Evolutionary conservation across 202 grass and related monocot species (phyloP).

Genomic region (Schoenoplectus tabernaemontani): DNA sequence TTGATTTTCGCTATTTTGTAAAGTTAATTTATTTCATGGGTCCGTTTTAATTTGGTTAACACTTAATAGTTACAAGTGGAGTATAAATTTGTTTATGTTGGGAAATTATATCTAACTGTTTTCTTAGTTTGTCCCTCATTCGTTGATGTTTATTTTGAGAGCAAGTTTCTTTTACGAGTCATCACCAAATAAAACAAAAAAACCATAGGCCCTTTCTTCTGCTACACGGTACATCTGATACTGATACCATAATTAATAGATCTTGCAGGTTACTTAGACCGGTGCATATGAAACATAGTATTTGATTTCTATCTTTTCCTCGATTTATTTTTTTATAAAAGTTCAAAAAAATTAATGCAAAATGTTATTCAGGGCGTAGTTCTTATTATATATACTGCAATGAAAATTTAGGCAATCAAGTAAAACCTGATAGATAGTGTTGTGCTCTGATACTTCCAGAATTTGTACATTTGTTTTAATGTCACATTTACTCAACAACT

Average conservation of each 20-base stretch:
- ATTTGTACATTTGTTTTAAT: not conserved
- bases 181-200: no score
- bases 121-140: not conserved
- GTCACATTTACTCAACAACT: not conserved
- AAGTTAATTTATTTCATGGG: not conserved
- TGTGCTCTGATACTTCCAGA: not conserved
- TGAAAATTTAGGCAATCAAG: not conserved
- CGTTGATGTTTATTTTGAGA: not conserved
- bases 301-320: not conserved
- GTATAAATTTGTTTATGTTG: not conserved
- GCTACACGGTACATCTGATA: not conserved
- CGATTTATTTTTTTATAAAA: not conserved
- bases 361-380: no score
- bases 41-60: not conserved
- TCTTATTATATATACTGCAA: no score
- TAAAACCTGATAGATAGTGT: not conserved
- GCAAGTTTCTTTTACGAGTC: not conserved
- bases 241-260: not conserved
- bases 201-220: not conserved
- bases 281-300: no score
- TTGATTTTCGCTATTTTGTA: not conserved
- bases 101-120: not conserved
- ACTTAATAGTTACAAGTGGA: not conserved
- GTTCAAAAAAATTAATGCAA: not conserved
- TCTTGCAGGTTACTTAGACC: not conserved